Conservation (phyloP, 1,284 basidiomycete species). For the Trametes sp. region DNA sequence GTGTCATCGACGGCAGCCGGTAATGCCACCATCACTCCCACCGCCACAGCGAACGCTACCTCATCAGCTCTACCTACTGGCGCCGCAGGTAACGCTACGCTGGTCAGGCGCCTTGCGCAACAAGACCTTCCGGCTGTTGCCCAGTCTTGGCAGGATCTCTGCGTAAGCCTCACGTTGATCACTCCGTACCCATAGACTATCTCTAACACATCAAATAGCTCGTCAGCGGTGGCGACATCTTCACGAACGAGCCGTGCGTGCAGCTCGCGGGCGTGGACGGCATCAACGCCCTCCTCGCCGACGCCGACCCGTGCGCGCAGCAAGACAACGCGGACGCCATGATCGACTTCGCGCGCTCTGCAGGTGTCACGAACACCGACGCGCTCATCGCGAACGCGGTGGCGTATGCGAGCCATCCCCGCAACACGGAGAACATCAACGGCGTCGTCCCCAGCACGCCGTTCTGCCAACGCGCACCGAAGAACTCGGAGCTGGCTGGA, state of each 20-base stretch:
- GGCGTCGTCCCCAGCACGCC: conserved; percentile 47
- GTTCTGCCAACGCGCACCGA: conserved; percentile 60
- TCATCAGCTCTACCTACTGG: neutral
- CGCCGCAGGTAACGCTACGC: conserved; percentile 3
- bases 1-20: neutral
- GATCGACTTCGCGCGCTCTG: conserved; percentile 55
- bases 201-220: neutral
- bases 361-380: conserved; percentile 47
- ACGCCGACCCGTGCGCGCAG: conserved; percentile 54
- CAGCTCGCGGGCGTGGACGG: conserved; percentile 48
- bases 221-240: conserved; percentile 48
- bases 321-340: conserved; percentile 56
- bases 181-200: neutral
- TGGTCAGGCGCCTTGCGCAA: conserved; percentile 38
- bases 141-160: conserved; percentile 43
- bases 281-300: conserved; percentile 51
- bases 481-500: conserved; percentile 54
- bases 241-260: conserved; percentile 50
- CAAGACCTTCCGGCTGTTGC: conserved; percentile 39
- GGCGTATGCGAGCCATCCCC: conserved; percentile 50
- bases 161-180: conserved; percentile 23
- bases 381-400: conserved; percentile 52
- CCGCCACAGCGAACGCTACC: neutral
- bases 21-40: conserved; percentile 4
- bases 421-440: conserved; percentile 44